Evolutionary conservation across 2,329 filamentous ascomycete species (phyloP), one percentile per base, ranked within the genome.

Genomic region (Penicillium corylophilum): DNA sequence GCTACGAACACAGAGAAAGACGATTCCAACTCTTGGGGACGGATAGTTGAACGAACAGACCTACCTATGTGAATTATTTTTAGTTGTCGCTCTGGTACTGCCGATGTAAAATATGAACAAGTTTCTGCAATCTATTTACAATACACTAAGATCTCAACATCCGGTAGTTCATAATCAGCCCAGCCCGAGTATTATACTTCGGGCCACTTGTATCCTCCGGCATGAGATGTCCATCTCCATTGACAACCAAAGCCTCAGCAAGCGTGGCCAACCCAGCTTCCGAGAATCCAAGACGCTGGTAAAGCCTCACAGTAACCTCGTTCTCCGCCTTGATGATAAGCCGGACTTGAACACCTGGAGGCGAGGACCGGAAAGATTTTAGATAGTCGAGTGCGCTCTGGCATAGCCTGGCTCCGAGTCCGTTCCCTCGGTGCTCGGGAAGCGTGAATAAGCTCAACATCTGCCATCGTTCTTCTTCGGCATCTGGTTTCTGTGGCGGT

Each of bases 401-500:
- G 59, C 63, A 65, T 9, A 65, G 38, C 12, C 53, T 62, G 23
- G 48, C 51, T 1, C 66, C 69, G 1, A 72, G 53, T 20, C 67
- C 65, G 35, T 55, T 54, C 5, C 68, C 64, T 1, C 69, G 66
- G 50, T 70, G 56, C 4, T 61, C 61, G 4, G 63, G 61, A 33
- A 70, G 65, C 0, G 64, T 67, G 48, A 70, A 70, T 36, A 72
- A 43, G 28, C 64, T 66, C 2, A 65, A 45, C 61, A 65, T 63
- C 36, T 64, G 63, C 63, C 63, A 71, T 45, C 56, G 57, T 51
- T 56, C 63, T 49, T 70, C 66, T 15, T 56, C 59, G 8, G 57
- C 56, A 35, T 68, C 65, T 1, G 44, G 31, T 7, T 51, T 53
- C 8, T 56, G 55, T 1, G 48, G 36, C 8, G 53, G 55, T 13